Percentiles rank a stretch among this genome's conserved stretches.
phyloP scores from a whole-genome alignment of 176 grass and related monocot genomes.

The Paspalum vaginatum region DNA sequence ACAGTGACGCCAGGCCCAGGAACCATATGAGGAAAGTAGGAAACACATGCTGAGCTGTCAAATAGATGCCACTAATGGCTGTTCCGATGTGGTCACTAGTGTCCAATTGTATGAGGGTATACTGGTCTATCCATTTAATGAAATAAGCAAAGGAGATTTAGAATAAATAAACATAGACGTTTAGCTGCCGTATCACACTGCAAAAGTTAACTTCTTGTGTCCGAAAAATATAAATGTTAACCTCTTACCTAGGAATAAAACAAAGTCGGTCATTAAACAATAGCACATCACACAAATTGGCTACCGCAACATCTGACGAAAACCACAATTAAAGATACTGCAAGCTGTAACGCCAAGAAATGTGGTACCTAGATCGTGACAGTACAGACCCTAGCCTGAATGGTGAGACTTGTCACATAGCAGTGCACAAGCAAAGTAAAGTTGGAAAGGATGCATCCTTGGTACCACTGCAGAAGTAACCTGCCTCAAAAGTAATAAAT shows the following conservation, averaged over 20 bases:
- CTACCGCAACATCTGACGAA: not conserved
- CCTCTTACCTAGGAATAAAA: not conserved
- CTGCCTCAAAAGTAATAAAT: conserved; percentile 41
- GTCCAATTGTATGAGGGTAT: not conserved
- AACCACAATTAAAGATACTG: conserved; percentile 26
- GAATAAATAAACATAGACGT: not conserved
- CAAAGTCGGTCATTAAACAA: not conserved
- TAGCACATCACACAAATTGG: not conserved
- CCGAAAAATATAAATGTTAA: not conserved
- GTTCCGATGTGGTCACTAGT: conserved; percentile 1
- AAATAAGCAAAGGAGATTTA: not conserved
- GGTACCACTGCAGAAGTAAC: conserved; percentile 32
- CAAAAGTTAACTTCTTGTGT: not conserved
- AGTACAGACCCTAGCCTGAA: conserved; percentile 15
- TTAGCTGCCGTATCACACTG: not conserved
- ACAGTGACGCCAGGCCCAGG: not conserved
- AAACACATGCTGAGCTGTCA: not conserved
- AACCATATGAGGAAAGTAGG: not conserved
- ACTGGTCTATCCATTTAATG: not conserved
- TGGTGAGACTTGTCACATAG: not conserved
- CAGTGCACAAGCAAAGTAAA: conserved; percentile 44
- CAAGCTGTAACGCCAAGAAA: not conserved
- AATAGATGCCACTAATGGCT: not conserved
- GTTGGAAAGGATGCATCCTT: conserved; percentile 45
- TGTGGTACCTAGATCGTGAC: not conserved